phyloP scores from a whole-genome alignment of 441 rosid species.

The Bocquillonia castaneifolia region DNA sequence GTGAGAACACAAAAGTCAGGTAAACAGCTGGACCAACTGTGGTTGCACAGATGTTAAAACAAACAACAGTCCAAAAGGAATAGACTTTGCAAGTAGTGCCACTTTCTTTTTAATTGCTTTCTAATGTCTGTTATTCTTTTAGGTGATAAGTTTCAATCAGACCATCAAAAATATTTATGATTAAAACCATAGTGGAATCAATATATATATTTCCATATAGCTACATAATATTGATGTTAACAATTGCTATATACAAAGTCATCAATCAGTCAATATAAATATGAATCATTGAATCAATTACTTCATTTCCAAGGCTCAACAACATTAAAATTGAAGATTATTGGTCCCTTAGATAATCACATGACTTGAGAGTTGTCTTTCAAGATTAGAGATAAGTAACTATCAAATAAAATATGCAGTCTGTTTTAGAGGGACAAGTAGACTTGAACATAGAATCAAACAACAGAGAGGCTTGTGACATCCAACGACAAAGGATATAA shows the following conservation, averaged over 20 bases:
- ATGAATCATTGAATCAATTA: slow-evolving; percentile 17
- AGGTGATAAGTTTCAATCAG: slow-evolving; percentile 6
- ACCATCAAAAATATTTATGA: neutral
- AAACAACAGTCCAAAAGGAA: slow-evolving; percentile 3
- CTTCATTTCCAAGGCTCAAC: slow-evolving; percentile 22
- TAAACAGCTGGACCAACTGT: slow-evolving; percentile 7
- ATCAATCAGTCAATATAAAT: slow-evolving; percentile 16
- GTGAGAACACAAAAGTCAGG: slow-evolving; percentile 1
- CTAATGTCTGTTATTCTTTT: slow-evolving; percentile 18
- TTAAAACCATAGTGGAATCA: neutral
- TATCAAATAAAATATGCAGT: slow-evolving; percentile 11
- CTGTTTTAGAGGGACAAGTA: slow-evolving; percentile 18
- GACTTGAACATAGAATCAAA: slow-evolving; percentile 8
- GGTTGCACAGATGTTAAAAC: neutral
- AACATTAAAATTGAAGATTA: slow-evolving; percentile 1
- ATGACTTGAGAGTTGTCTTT: neutral
- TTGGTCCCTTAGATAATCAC: slow-evolving; percentile 1
- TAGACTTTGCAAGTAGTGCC: neutral
- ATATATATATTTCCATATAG: neutral
- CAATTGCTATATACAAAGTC: slow-evolving; percentile 2
- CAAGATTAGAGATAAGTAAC: neutral
- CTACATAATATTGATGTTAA: slow-evolving; percentile 1
- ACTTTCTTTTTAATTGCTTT: slow-evolving; percentile 2
- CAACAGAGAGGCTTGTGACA: slow-evolving; percentile 2
- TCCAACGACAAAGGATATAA: slow-evolving; percentile 2